phyloP scores from a whole-genome alignment of 75 land plant species.

The Sequoiadendron giganteum region DNA sequence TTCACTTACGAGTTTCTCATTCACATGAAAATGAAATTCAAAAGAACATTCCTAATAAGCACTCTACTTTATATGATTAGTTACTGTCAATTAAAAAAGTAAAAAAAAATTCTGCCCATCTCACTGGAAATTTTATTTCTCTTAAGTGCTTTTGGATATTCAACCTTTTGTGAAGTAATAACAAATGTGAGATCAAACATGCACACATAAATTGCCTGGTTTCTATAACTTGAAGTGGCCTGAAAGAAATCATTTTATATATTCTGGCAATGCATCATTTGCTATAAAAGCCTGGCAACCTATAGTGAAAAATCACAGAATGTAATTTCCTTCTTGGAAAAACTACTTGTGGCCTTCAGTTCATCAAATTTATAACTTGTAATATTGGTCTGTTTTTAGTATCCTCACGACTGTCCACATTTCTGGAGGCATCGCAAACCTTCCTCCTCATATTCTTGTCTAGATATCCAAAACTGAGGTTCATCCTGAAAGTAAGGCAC shows the following conservation, averaged over 20 bases:
- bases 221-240: background rate
- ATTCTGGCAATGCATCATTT: background rate
- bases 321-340: background rate
- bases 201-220: background rate
- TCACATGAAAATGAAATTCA: background rate
- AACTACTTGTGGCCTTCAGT: background rate
- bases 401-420: conserved; percentile 45
- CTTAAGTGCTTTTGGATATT: background rate
- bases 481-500: conserved; percentile 4
- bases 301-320: background rate
- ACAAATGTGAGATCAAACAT: background rate
- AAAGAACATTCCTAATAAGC: background rate
- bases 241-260: background rate
- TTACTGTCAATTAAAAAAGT: background rate
- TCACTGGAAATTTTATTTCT: background rate
- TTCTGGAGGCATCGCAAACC: conserved; percentile 47
- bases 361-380: background rate
- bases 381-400: background rate
- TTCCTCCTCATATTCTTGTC: conserved; percentile 57
- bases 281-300: background rate
- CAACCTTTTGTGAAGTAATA: background rate
- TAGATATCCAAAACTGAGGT: conserved; percentile 20
- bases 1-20: background rate
- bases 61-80: background rate
- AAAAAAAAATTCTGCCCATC: background rate